Evolutionary conservation across 1,284 basidiomycete genomes (phyloP).

Genomic region (Marasmius sp.): DNA sequence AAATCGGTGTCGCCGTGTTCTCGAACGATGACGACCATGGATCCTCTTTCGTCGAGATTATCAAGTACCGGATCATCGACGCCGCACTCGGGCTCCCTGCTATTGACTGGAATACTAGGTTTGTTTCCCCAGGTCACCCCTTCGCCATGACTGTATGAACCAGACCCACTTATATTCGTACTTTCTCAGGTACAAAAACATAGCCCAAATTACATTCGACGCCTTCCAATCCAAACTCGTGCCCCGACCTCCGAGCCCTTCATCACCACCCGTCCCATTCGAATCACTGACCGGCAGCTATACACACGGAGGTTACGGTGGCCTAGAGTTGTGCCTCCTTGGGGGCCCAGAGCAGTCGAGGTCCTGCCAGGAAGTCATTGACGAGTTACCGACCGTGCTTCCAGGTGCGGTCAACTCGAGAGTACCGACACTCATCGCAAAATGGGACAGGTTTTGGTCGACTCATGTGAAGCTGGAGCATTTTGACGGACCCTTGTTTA

Average conservation of each 20-base stretch:
- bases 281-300: constrained; percentile 20
- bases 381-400: constrained; percentile 15
- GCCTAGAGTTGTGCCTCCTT: constrained; percentile 21
- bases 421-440: constrained; percentile 22
- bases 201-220: neutral
- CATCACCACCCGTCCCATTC: constrained; percentile 17
- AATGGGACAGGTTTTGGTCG: constrained; percentile 18
- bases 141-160: neutral
- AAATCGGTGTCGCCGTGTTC: constrained; percentile 25
- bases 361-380: constrained; percentile 13
- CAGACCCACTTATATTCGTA: neutral
- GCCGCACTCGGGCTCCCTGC: constrained; percentile 16
- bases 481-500: constrained; percentile 21
- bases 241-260: constrained; percentile 21
- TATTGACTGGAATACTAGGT: constrained; percentile 25
- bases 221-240: constrained; percentile 1
- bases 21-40: constrained; percentile 23
- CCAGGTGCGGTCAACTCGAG: constrained; percentile 14
- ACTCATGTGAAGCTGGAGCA: constrained; percentile 21
- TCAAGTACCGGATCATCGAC: constrained; percentile 25
- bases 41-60: constrained; percentile 10
- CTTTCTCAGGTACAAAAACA: constrained; percentile 12
- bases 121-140: neutral
- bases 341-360: constrained; percentile 7
- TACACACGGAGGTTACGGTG: constrained; percentile 20